phyloP scores from a whole-genome alignment of 148 eudicot species.

The Cornus kousa region DNA sequence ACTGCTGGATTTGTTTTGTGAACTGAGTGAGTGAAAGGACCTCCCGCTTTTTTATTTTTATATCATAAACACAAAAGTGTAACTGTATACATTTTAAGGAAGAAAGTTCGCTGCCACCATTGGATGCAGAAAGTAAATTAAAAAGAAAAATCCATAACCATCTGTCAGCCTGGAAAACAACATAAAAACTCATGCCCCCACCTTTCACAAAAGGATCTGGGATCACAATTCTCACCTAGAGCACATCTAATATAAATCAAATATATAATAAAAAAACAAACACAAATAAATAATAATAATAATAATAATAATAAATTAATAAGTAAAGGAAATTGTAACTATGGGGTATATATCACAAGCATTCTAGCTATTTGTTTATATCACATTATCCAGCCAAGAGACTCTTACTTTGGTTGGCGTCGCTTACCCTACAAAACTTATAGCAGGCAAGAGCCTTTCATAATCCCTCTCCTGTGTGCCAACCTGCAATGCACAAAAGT shows the following conservation, averaged over 20 bases:
- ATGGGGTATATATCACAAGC: slow-evolving; percentile 4
- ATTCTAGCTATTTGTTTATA: not conserved
- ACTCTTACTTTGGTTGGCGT: not conserved
- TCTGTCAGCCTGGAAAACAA: not conserved
- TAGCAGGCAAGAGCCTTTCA: slow-evolving; percentile 14
- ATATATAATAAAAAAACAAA: not conserved
- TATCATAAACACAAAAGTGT: too few relatives aligned
- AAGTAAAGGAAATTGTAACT: not conserved
- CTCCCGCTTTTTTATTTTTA: too few relatives aligned
- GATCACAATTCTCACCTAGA: not conserved
- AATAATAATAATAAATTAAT: not conserved
- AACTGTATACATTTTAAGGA: too few relatives aligned
- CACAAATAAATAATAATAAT: not conserved
- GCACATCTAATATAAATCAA: not conserved
- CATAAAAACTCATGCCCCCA: not conserved
- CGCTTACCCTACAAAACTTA: slow-evolving; percentile 17
- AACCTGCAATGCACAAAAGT: slow-evolving; percentile 15
- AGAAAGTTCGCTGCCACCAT: too few relatives aligned
- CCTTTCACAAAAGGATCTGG: not conserved
- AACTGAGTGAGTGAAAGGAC: too few relatives aligned
- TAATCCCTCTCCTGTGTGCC: not conserved
- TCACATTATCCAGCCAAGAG: not conserved
- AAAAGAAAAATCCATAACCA: too few relatives aligned
- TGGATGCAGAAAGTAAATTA: too few relatives aligned
- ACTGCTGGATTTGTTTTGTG: too few relatives aligned